Evolutionary conservation across 768 basidiomycete genomes (phyloP).

Genomic region (Amanita pallidorosea): DNA sequence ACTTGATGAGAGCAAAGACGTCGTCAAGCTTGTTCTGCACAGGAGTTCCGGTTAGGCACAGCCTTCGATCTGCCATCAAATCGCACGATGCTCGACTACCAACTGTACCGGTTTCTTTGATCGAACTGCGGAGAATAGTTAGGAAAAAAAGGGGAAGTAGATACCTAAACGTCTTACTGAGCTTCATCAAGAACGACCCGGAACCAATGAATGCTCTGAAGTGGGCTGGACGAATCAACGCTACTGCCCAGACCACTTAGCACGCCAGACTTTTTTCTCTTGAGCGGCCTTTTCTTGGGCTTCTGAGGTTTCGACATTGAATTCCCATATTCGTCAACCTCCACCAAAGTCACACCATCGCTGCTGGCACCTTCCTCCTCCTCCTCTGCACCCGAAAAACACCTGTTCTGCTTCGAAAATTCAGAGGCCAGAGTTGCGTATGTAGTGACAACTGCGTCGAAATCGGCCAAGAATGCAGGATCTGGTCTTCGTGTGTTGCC

Average conservation of each 20-base stretch:
- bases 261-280: constrained; percentile 47
- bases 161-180: constrained; percentile 52
- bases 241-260: constrained; percentile 17
- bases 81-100: constrained; percentile 94
- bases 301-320: constrained; percentile 47
- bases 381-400: constrained; percentile 45
- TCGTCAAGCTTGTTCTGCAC: constrained; percentile 99
- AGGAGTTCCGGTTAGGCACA: constrained; percentile 96
- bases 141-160: neutral
- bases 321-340: constrained; percentile 61
- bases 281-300: constrained; percentile 56
- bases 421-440: constrained; percentile 94
- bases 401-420: constrained; percentile 80
- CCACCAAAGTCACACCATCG: constrained; percentile 49
- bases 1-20: constrained; percentile 94
- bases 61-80: constrained; percentile 82
- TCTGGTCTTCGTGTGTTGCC: constrained; percentile 83
- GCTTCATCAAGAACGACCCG: constrained; percentile 89
- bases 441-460: constrained; percentile 96
- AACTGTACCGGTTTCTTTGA: constrained; percentile 93
- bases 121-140: constrained; percentile 48
- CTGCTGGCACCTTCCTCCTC: constrained; percentile 62
- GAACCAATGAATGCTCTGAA: constrained; percentile 97
- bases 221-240: constrained; percentile 54
- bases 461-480: constrained; percentile 79